A percentile compares a stretch with the other conserved stretches of the same genome.
Evolutionary conservation across 768 basidiomycete genomes (phyloP).

Genomic region (Xerocomellus dryophilus): DNA sequence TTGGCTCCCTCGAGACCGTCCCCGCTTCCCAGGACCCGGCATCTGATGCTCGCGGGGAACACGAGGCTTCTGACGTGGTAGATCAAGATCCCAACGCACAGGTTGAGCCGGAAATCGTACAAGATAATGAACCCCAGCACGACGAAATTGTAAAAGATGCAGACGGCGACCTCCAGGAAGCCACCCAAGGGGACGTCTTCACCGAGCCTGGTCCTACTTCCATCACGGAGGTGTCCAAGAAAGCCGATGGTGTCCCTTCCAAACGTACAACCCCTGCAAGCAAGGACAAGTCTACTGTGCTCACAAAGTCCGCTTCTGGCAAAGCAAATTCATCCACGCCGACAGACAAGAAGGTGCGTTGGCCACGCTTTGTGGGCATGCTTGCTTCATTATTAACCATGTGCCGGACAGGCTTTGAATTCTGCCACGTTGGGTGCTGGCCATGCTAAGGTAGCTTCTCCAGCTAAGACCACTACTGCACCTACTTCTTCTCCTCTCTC

Average conservation of each 20-base stretch:
- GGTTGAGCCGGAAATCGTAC: conserved; percentile 17
- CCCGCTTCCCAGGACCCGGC: conserved; percentile 18
- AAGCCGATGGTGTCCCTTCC: conserved; percentile 20
- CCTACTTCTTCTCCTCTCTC: conserved; percentile 30
- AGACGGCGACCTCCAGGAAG: conserved; percentile 19
- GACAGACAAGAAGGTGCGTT: conserved; percentile 65
- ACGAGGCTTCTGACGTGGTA: conserved; percentile 38
- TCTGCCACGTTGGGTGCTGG: conserved; percentile 66
- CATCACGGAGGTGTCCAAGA: conserved; percentile 25
- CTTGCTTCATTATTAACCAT: conserved; percentile 28
- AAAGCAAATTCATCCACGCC: conserved; percentile 54
- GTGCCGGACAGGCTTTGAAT: conserved; percentile 50
- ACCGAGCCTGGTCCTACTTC: conserved; percentile 15
- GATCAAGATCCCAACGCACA: conserved; percentile 27
- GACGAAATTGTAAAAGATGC: conserved; percentile 16
- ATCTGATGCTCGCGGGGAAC: conserved; percentile 33
- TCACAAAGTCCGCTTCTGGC: conserved; percentile 41
- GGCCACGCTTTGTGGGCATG: conserved; percentile 15
- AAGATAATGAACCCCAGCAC: conserved; percentile 18
- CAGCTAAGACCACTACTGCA: conserved; percentile 40
- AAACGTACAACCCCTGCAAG: conserved; percentile 22
- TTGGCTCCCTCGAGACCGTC: conserved; percentile 22
- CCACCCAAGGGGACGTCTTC: conserved; percentile 24
- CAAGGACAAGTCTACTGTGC: conserved; percentile 37
- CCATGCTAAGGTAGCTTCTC: conserved; percentile 42